Evolutionary conservation across 371 early-diverging fungal species (phyloP).

Genomic region (Mortierella polycephala): DNA sequence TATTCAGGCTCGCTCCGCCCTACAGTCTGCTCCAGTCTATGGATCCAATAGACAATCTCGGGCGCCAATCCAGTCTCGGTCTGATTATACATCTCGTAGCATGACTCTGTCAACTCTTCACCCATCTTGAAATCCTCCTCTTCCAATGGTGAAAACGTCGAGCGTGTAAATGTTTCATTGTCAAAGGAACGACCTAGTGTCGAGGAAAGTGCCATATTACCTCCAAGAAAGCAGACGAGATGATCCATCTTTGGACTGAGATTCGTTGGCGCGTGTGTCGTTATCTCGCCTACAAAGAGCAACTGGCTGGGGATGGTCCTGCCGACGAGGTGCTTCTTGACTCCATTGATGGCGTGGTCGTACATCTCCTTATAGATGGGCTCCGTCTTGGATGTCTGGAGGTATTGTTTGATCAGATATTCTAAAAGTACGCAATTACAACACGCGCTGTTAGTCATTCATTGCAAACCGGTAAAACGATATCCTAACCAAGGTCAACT

Average conservation of each 20-base stretch:
- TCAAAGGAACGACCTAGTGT: slow-evolving; percentile 64
- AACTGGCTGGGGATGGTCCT: slow-evolving; percentile 67
- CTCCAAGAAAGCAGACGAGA: slow-evolving; percentile 94
- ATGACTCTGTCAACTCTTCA: slow-evolving; percentile 81
- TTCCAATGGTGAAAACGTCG: slow-evolving; percentile 42
- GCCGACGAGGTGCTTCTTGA: slow-evolving; percentile 76
- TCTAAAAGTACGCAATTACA: slow-evolving; percentile 60
- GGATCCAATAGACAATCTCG: slow-evolving; percentile 79
- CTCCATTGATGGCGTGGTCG: slow-evolving; percentile 74
- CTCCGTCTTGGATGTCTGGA: slow-evolving; percentile 77
- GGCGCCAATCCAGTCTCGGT: slow-evolving; percentile 85
- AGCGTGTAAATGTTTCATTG: slow-evolving; percentile 15
- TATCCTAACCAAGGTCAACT: neutral
- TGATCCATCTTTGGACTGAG: slow-evolving; percentile 89
- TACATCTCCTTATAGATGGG: slow-evolving; percentile 76
- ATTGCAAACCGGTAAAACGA: no score
- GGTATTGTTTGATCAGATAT: slow-evolving; percentile 90
- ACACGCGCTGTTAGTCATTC: no score
- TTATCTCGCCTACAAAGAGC: slow-evolving; percentile 79
- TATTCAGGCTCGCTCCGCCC: slow-evolving; percentile 46
- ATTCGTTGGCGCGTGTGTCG: slow-evolving; percentile 42
- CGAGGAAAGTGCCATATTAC: slow-evolving; percentile 84
- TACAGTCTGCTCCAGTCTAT: slow-evolving; percentile 19
- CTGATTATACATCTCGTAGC: slow-evolving; percentile 86
- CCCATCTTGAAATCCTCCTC: slow-evolving; percentile 77